Base-by-base conservation (phyloP, 495 filamentous ascomycete genomes). In the Diplogelasinospora grovesii region DNA sequence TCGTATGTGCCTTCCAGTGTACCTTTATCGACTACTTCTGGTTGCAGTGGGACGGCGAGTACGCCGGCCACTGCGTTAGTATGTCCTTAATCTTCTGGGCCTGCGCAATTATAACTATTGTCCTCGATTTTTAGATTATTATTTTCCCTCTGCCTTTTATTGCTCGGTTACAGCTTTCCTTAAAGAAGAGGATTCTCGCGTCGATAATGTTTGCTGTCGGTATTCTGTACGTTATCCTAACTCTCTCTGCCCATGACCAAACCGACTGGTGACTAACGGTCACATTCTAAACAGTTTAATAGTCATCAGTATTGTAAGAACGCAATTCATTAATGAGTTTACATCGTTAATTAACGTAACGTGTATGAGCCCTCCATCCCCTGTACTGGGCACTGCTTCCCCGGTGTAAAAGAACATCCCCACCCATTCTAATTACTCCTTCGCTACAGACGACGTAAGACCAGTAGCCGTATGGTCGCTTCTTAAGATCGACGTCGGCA, bases 121-220 rank as follows among this genome's bases (percentile, higher is more conserved):
- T 70, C 9, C 63, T 75, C 5, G 76, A 82, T 45, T 19, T 72
- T 0, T 50, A 69, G 43, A 72, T 75, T 28, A 64, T 80, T 37
- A 54, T 65, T 3, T 54, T 83, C 1, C 72, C 77, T 0, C 61
- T 78, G 15, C 58, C 57, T 16, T 60, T 68, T 9, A 49, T 79
- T 5, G 48, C 59, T 13, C 43, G 57, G 5, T 50, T 79, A 8
- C 43, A 69, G 10, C 47, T 78, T 29, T 59, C 59, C 10, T 49
- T 46, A 30, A 59, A 59, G 37, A 74, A 69, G 52, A 78, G 74
- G 48, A 36, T 68, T 7, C 62, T 59, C n/a, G 54, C 78, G 23
- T 61, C 64, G 26, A 16, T 74, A 5, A 71, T 79, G 56, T 77
- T 79, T 49, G 59, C 59, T 3, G 57, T 75, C 13, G 75, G 75